Percentiles rank a stretch among this genome's conserved stretches.
Evolutionary conservation across 371 early-diverging fungal genomes (phyloP).

Genomic region (Mucor saturninus): DNA sequence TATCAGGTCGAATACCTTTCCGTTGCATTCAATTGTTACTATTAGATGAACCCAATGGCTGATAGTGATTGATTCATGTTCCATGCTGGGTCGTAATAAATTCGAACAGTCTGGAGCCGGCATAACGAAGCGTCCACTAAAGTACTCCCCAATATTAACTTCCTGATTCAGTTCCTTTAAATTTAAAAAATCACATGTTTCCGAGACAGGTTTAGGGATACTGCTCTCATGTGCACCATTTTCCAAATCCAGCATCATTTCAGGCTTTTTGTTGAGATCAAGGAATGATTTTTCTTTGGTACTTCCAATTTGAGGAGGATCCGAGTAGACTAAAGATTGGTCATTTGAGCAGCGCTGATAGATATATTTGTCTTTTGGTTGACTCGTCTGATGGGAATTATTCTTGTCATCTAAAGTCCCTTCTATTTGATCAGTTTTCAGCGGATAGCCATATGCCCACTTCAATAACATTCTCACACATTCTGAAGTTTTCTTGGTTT

Average conservation of each 20-base stretch:
- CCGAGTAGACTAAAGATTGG: constrained; percentile 13
- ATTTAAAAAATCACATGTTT: constrained; percentile 19
- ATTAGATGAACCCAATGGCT: constrained; percentile 39
- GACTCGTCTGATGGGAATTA: not conserved
- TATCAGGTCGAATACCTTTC: constrained; percentile 29
- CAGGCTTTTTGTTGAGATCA: not conserved
- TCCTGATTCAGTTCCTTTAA: constrained; percentile 40
- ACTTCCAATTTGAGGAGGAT: constrained; percentile 14
- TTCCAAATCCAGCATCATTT: not conserved
- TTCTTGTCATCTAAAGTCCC: not conserved
- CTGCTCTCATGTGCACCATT: not conserved
- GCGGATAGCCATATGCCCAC: constrained; percentile 45
- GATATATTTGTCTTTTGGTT: constrained; percentile 8
- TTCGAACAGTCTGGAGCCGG: constrained; percentile 42
- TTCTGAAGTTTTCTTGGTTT: constrained; percentile 27
- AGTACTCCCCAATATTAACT: constrained; percentile 37
- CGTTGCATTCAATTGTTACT: constrained; percentile 32
- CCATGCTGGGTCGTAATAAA: constrained; percentile 38
- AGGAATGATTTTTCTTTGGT: constrained; percentile 7
- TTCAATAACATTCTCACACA: constrained; percentile 33
- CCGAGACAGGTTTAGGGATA: not conserved
- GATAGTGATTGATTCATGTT: constrained; percentile 32
- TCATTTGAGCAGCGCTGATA: constrained; percentile 3
- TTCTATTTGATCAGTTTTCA: constrained; percentile 19
- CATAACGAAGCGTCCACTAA: constrained; percentile 44